Base-by-base conservation (phyloP, 257 asterid genomes). In the Thymus quinquecostatus region DNA sequence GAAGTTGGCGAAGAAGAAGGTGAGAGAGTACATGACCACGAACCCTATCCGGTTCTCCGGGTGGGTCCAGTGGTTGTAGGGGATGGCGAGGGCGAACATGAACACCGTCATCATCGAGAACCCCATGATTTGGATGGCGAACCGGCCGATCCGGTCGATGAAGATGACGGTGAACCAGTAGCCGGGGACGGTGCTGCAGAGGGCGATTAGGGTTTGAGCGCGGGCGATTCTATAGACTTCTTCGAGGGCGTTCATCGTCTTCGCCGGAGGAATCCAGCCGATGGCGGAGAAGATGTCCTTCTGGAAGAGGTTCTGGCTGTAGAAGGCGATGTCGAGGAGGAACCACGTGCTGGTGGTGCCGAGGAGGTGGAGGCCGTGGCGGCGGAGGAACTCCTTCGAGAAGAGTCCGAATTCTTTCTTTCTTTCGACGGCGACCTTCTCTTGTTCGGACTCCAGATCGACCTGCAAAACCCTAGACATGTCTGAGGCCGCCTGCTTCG, bases 291-390 rank as follows among this genome's bases (percentile, higher is more conserved):
- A 85, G 2, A 85, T 81, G 70, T 83, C 90, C 10, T 85, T 85
- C 32, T 85, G 90, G 68, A 85, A 85, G 0, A 85, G 82, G 14
- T 85, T 85, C 11, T 85, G 89, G 43, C 89, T 85, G 75, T 84
- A 84, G 14, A 79, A 85, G 1, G 89, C 89, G 5, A 85, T 80
- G 64, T 85, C 90, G 0, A 85, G 79, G 58, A 85, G 69, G 41
- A 85, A 85, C 90, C 90, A 86, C 2, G 91, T 86, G 36, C 63
- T 72, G 1, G 88, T 76, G 2, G 91, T 86, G 13, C 91, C 91
- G 0, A 86, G 74, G 65, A 86, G 66, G 60, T 86, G 88, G 8
- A 81, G 75, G 0, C 91, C 88, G 5, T 86, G 91, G 6, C 88
- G 82, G 0, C 66, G 80, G n/a, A 78, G 66, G 38, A 86, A 86